These are phyloP conservation scores for Phytopythium montanum DNA, from an alignment of 352 stramenopile genomes.

Conservation along the genomic window DNA sequence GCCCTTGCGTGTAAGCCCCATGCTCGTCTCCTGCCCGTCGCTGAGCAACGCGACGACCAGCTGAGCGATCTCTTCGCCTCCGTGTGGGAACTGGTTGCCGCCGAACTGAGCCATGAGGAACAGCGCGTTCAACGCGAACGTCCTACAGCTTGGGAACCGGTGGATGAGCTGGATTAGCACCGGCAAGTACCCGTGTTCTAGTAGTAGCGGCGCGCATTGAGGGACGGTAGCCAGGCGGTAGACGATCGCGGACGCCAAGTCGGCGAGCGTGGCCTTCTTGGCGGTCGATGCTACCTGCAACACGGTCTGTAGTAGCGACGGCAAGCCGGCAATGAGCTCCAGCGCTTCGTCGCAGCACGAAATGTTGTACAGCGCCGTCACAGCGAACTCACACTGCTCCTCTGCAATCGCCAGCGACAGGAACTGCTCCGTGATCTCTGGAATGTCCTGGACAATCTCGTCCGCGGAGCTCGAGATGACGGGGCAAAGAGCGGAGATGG, in stretches of 20 bases:
- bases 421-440: conserved; percentile 51
- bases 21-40: conserved; percentile 22
- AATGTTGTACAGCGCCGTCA: conserved; percentile 74
- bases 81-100: conserved; percentile 52
- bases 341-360: conserved; percentile 64
- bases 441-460: conserved; percentile 42
- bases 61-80: conserved; percentile 47
- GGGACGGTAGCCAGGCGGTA: conserved; percentile 36
- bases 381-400: conserved; percentile 40
- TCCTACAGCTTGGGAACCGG: conserved; percentile 28
- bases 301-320: conserved; percentile 32
- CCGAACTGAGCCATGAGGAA: conserved; percentile 44
- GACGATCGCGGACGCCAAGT: conserved; percentile 51
- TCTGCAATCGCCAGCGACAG: conserved; percentile 36
- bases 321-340: conserved; percentile 36
- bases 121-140: conserved; percentile 54
- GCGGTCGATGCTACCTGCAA: conserved; percentile 25
- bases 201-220: conserved; percentile 19
- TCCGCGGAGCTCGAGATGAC: conserved; percentile 62
- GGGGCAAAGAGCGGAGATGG: conserved; percentile 61
- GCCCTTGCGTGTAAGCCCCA: background rate
- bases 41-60: conserved; percentile 37
- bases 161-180: conserved; percentile 51
- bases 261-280: conserved; percentile 30
- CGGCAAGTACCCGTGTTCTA: conserved; percentile 40